Base-by-base conservation (phyloP, 2,329 filamentous ascomycete species). In the Dothiorella sarmentorum region DNA sequence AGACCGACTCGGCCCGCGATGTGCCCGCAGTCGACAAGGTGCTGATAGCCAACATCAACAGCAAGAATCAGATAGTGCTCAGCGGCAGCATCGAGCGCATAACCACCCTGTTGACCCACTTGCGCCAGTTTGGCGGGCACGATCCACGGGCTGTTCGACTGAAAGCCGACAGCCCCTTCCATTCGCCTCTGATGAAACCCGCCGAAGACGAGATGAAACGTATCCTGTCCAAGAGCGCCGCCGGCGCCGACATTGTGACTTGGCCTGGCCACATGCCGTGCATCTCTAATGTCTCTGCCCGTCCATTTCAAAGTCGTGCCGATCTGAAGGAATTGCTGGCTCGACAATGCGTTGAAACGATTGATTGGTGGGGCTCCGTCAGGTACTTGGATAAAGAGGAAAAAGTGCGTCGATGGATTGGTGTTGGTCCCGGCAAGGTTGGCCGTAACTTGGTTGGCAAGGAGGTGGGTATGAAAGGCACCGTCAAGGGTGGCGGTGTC, bases 281-380 rank as follows among this genome's bases (percentile, higher is more conserved):
- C 67, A 80, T 97, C 56, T 92, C 89, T 67, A 97, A 97, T 71
- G 88, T 97, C 42, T 88, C 86, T 7, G 92, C 88, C 3, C 76
- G 85, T 56, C 91, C 91, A 0, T 96, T 96, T 65, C 71, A 78
- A 63, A 89, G 83, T 63, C 85, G 84, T 65, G 84, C 85, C 38
- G 84, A 95, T 63, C 77, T 97, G 29, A 90, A 90, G 69, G 86
- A 95, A 62, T 75, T 95, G 44, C 77, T 96, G 51, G 87, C 91
- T 1, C 78, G 90, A 49, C 88, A 91, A 68, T 92, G 89, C 62
- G 85, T 94, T n/a, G 91, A 96, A 76, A 97, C 92, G 27, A 91
- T 97, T 40, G 82, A 84, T 60, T 97, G 93, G 93, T 96, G 92
- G 86, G 90, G 95, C 65, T 94, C 90, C 67, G 92, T 97, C 67